Conservation (phyloP, 352 stramenopile species). For the Phytophthora multivora region DNA sequence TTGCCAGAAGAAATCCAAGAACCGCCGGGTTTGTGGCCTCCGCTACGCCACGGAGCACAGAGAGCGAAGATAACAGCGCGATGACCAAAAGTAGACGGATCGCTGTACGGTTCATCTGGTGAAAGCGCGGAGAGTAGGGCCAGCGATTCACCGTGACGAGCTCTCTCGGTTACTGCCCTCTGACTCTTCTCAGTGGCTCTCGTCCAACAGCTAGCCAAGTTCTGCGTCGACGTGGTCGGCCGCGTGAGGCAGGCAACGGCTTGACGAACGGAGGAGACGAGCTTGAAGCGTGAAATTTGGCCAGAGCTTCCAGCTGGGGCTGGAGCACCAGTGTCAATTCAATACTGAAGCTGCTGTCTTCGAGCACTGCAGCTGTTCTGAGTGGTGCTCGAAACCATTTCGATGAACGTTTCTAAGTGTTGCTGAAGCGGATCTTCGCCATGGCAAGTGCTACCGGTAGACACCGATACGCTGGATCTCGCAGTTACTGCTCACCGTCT, state of each 20-base stretch:
- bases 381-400: neutral
- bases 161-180: constrained; percentile 7
- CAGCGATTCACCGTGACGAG: constrained; percentile 15
- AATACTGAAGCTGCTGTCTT: neutral
- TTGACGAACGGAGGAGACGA: constrained; percentile 17
- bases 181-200: constrained; percentile 10
- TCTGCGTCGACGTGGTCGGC: neutral
- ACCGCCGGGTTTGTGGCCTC: constrained; percentile 19
- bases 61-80: neutral
- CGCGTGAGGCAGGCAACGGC: neutral
- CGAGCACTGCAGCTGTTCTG: neutral
- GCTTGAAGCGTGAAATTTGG: constrained; percentile 13
- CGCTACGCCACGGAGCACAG: neutral
- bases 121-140: constrained; percentile 18
- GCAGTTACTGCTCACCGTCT: neutral
- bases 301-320: constrained; percentile 17
- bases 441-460: too few species aligned
- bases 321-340: constrained; percentile 1
- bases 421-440: too few species aligned
- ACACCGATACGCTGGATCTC: too few species aligned
- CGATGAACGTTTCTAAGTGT: neutral
- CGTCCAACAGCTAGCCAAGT: neutral
- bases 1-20: constrained; percentile 27
- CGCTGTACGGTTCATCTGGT: constrained; percentile 17
- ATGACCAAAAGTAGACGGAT: constrained; percentile 21